phyloP scores from a whole-genome alignment of 495 filamentous ascomycete species.

The Penicillium daleae region DNA sequence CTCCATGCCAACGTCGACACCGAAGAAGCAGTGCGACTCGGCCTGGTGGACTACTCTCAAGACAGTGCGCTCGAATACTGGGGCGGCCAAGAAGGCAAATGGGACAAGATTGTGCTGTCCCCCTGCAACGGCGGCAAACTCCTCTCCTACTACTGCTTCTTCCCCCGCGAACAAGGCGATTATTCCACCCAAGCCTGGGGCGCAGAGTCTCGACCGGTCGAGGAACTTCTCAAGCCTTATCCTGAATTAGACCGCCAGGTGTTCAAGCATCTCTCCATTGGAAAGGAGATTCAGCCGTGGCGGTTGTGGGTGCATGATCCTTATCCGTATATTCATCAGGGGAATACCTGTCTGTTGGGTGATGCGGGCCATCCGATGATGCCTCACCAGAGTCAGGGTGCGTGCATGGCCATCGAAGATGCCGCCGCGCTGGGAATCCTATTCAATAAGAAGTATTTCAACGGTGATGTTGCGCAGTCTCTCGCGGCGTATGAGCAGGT shows the following conservation, averaged over 20 bases:
- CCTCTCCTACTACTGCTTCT: constrained; percentile 56
- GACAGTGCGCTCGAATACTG: constrained; percentile 52
- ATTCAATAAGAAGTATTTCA: constrained; percentile 47
- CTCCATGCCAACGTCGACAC: constrained; percentile 50
- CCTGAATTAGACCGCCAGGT: constrained; percentile 48
- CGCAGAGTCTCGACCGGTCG: constrained; percentile 36
- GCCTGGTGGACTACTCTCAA: constrained; percentile 48
- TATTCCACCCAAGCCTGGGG: constrained; percentile 48
- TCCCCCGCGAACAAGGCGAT: constrained; percentile 47
- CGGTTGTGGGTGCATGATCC: constrained; percentile 54
- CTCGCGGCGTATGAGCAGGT: constrained; percentile 50
- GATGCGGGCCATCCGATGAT: constrained; percentile 54
- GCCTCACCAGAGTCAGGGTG: constrained; percentile 56
- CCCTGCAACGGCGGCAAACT: constrained; percentile 52
- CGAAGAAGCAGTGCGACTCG: constrained; percentile 45
- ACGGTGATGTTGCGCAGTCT: constrained; percentile 42
- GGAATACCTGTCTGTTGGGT: constrained; percentile 42
- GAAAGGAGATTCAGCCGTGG: constrained; percentile 53
- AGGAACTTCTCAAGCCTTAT: constrained; percentile 50
- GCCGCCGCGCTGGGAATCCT: constrained; percentile 51
- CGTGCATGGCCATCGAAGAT: constrained; percentile 56
- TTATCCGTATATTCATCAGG: constrained; percentile 42
- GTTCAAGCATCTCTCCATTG: constrained; percentile 41
- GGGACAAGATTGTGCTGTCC: constrained; percentile 54
- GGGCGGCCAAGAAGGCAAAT: constrained; percentile 53